phyloP scores from a whole-genome alignment of 345 rosid species.

The Balakata baccata region DNA sequence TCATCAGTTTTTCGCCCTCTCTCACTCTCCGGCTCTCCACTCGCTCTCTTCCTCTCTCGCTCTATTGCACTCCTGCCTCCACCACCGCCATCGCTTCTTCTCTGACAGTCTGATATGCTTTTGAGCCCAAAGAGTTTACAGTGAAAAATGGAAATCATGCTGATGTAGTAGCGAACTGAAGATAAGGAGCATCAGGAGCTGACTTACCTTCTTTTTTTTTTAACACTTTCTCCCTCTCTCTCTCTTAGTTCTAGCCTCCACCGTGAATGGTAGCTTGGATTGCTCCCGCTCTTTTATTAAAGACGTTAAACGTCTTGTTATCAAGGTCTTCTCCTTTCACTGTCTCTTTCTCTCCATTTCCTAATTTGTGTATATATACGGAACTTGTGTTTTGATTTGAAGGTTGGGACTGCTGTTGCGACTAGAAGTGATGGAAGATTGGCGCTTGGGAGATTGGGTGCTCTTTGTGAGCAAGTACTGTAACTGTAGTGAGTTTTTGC shows the following conservation, averaged over 20 bases:
- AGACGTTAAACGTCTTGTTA: conserved; percentile 85
- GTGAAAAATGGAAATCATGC: no score
- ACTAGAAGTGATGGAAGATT: conserved; percentile 89
- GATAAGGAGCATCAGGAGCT: no score
- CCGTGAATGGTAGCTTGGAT: conserved; percentile 44
- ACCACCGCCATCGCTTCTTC: no score
- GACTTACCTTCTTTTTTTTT: background rate
- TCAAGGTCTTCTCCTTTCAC: conserved; percentile 49
- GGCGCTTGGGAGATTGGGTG: conserved; percentile 90
- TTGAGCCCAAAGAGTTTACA: no score
- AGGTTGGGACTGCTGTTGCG: conserved; percentile 99
- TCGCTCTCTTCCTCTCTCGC: no score
- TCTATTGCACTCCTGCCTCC: no score
- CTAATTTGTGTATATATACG: background rate
- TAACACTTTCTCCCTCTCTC: background rate
- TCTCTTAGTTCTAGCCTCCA: background rate
- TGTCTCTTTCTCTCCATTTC: conserved; percentile 10
- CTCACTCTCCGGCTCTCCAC: no score
- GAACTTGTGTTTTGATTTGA: conserved; percentile 15
- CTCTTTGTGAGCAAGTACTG: conserved; percentile 88
- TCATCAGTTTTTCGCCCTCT: no score
- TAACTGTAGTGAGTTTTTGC: background rate
- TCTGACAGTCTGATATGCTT: no score
- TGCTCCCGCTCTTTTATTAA: conserved; percentile 65
- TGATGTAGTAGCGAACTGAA: no score